Base-by-base conservation (phyloP, 208 protist species). In the Herpetomonas samuelpessoai region DNA sequence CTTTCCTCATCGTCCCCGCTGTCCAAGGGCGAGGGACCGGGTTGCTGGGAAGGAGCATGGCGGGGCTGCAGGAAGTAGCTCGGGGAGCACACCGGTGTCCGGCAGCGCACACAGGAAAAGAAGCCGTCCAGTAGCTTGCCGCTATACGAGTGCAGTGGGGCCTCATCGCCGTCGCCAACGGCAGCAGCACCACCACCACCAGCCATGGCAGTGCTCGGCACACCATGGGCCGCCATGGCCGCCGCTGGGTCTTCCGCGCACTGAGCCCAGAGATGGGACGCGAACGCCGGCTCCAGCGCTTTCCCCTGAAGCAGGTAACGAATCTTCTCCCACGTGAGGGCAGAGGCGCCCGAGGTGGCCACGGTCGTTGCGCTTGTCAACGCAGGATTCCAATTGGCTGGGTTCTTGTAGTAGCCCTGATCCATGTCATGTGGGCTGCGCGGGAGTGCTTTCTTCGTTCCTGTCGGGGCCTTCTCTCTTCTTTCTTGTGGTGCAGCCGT, bases 31-130 rank as follows among this genome's bases (percentile, higher is more conserved):
- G n/a, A n/a, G n/a, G n/a, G n/a, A n/a, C n/a, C n/a, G n/a, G n/a
- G n/a, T n/a, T n/a, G n/a, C n/a, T n/a, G n/a, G n/a, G n/a, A n/a
- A n/a, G n/a, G n/a, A n/a, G n/a, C n/a, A 41, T 41, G 35, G 35
- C 35, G 35, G 9, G 35, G n/a, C n/a, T 14, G 35, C 35, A 6
- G 14, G 35, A 41, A 41, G 35, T 18, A 41, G 35, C 9, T 22
- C n/a, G 85, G 84, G 1, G 51, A 49, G 49, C 81, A 86, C 9
- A 92, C 24, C 25, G 88, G 88, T 9, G 75, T 74, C 18, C 50
- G 28, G 48, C 88, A 94, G 24, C 88, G 84, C 49, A 87, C 63
- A 61, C 88, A 94, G 1, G 76, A 79, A 58, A 89, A 94, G 61
- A 85, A 90, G 38, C 88, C 83, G 26, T 64, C 48, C 22, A 51